phyloP scores from a whole-genome alignment of 2,329 filamentous ascomycete species.

The Nakataea oryzae region DNA sequence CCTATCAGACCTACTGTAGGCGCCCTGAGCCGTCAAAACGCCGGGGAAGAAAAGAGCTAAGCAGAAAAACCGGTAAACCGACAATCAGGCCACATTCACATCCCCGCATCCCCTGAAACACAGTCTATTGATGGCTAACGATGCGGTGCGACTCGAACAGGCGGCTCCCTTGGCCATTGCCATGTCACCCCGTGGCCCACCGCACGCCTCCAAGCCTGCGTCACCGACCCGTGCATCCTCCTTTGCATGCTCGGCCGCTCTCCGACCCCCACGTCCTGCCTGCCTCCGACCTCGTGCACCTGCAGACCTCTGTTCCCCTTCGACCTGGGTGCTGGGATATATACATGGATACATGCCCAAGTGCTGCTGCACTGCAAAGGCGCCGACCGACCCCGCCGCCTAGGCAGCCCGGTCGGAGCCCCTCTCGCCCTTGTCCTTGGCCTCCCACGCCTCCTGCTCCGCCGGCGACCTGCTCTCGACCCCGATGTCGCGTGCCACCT shows the following conservation, averaged over 20 bases:
- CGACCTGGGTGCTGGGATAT: no score
- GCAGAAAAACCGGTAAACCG: background rate
- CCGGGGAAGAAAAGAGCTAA: background rate
- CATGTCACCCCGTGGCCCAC: background rate
- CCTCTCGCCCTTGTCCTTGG: background rate
- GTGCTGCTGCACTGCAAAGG: no score
- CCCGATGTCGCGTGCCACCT: conserved; percentile 23
- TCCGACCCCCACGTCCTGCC: no score
- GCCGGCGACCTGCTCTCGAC: no score
- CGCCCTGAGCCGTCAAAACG: no score
- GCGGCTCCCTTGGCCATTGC: background rate
- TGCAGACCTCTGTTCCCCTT: no score
- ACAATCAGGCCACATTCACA: background rate
- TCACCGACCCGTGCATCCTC: background rate
- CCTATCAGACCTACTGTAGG: no score
- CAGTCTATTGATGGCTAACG: background rate
- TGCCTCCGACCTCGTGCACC: no score
- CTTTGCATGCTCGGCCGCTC: no score
- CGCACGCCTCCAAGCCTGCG: background rate
- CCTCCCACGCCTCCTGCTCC: background rate
- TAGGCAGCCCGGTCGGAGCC: background rate
- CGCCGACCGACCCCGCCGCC: no score
- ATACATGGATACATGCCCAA: no score
- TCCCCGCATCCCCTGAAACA: background rate
- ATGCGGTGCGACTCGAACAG: background rate